These are phyloP conservation scores for Lentinula sp. DNA, from an alignment of 768 basidiomycete genomes.

Conservation along the genomic window DNA sequence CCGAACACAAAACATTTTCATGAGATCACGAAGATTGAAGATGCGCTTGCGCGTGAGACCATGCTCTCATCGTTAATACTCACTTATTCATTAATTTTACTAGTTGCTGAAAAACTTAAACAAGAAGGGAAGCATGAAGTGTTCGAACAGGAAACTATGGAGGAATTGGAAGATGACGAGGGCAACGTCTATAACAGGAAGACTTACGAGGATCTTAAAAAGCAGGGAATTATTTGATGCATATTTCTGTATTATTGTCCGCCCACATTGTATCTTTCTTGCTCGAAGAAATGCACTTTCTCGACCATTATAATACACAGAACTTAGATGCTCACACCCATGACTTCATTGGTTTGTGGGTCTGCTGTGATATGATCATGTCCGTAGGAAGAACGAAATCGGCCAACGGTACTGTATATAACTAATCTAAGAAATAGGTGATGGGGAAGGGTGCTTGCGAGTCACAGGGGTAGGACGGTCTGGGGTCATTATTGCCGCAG, in stretches of 20 bases:
- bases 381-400: no score
- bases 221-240: conserved; percentile 80
- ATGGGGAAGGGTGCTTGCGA: not conserved
- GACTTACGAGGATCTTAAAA: conserved; percentile 96
- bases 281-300: no score
- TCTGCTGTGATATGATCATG: no score
- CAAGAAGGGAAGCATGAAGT: conserved; percentile 95
- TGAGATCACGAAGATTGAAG: conserved; percentile 95
- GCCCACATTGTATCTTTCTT: no score
- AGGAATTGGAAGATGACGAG: conserved; percentile 97
- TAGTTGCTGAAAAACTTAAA: conserved; percentile 97
- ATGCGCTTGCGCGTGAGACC: conserved; percentile 76
- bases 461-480: conserved; percentile 9
- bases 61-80: not conserved
- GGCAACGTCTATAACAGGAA: conserved; percentile 98
- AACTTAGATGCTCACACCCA: no score
- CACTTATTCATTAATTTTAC: not conserved
- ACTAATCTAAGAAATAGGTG: not conserved
- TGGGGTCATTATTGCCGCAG: conserved; percentile 64
- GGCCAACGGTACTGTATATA: not conserved
- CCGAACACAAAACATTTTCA: conserved; percentile 99
- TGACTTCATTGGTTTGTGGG: no score
- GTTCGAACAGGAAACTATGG: conserved; percentile 90
- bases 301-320: no score
- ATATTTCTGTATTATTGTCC: not conserved